Base-by-base conservation (phyloP, 2,329 filamentous ascomycete species). In the Colletotrichum phormii region DNA sequence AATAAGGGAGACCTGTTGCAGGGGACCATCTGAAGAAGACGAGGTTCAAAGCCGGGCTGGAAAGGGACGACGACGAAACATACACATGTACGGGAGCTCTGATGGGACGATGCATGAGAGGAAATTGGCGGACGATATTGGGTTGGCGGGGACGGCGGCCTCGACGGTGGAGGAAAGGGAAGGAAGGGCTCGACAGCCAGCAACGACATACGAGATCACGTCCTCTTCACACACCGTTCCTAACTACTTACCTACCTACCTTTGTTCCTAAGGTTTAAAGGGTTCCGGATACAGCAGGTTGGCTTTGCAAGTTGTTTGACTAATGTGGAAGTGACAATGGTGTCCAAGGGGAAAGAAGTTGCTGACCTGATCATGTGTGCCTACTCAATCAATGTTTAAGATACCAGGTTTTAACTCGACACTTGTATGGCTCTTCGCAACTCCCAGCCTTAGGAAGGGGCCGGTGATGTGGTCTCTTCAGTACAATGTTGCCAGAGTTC, bases 161-260 rank as follows among this genome's bases (percentile, higher is more conserved):
- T 33, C 58, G 15, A 55, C n/a, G 24, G 58, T 15, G 13, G 58
- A n/a, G 29, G 51, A 15, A 61, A 51, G 29, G 29, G 26, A 15
- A 49, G 29, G 26, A 22, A 29, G 51, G 26, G 35, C 55, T 51
- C 24, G 26, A 64, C 15, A 58, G 42, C 63, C 55, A 66, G 49
- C n/a, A 33, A 72, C 66, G 70, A 72, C 60, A 72, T 53, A 60
- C 60, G 69, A 72, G 65, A 64, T 26, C 15, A 67, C 55, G 64
- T 67, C 68, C 68, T 67, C 57, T 46, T 51, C 51, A 51, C 62
- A 55, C 55, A 72, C 42, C 64, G 57, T 51, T 71, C 57, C 64
- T 71, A 67, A 26, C 58, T 51, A 67, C 68, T n/a, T 62, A 62
- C 60, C 24, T 63, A 63, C 60, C 60, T 63, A 53, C 42, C 29